Evolutionary conservation across 1,284 basidiomycete species (phyloP), one percentile per base, ranked within the genome.

Genomic region (Microbotryum lychnidis-dioicae): DNA sequence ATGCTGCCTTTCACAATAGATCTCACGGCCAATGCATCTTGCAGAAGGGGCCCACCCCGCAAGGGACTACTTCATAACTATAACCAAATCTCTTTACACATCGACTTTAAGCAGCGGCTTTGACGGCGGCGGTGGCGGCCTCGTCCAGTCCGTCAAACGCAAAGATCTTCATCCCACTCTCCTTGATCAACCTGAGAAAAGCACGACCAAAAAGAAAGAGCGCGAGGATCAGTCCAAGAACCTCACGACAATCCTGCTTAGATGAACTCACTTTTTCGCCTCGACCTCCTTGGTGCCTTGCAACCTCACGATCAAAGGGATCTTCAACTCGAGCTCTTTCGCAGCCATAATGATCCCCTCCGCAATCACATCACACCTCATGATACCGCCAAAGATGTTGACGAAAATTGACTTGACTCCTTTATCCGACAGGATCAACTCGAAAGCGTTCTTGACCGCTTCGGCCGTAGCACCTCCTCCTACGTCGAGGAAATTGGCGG

Each of bases 361-460:
- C 10, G 77, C 77, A 61, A 78, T 77, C 48, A 78, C 78, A 75
- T 98, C 96, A 74, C 94, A 98, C 73, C 94, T 86, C 91, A 99
- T 98, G 79, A 73, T 73, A 60, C 72, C 72, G 52, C 72, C 72
- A 53, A 73, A 73, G 50, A 73, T 72, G 81, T 99, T 99, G 78
- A 99, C 96, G 78, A 98, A 97, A 75, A 99, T 98, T 62, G 89
- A 90, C 81, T 93, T 93, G 71, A 98, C 94, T 74, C 91, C 87
- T 67, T 87, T 85, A 72, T 97, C 91, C 62, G 84, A 79, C 50
- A 97, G 80, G 48, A 98, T 82, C 68, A 99, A 88, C 78, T 97
- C 92, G 73, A 99, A 99, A 4, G 96, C 96, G 78, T 94, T 97
- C 82, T 98, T 99, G 71, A 99, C 96, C 12, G 94, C 96, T 72